Base-by-base conservation (phyloP, 1,139 yeast species). In the Pichia sp. region DNA sequence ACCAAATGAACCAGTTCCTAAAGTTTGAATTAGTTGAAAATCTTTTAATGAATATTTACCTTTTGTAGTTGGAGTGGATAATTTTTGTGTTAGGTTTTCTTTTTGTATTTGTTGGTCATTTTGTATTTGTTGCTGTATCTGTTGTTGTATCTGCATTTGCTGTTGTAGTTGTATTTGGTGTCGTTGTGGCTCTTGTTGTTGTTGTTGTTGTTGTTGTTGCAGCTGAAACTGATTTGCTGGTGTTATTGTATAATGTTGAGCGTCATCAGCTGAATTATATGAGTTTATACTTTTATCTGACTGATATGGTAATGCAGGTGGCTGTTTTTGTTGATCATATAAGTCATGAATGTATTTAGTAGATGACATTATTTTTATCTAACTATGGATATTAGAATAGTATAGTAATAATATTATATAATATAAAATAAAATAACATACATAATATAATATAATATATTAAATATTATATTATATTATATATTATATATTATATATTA, bases 1-100 rank as follows among this genome's bases (percentile, higher is more conserved):
- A n/a, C 82, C 82, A 60, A 77, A 77, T 3, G 80, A 74, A 2
- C 82, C 82, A 0, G 82, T 77, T 2, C 82, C 82, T 45, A 77
- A 64, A 6, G 82, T 77, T 49, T 81, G 65, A 64, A 77, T 65
- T 39, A 76, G 67, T 43, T 69, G 73, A 54, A 77, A 77, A 56
- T 77, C 82, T 32, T 67, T 64, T 32, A 77, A 59, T 6, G 78
- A 68, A 55, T 76, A 76, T 55, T 76, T 76, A n/a, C 82, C 82
- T 51, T 74, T 76, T 36, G 80, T 59, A n/a, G 38, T 22, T 9
- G 26, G 28, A 22, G 35, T n/a, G 11, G 26, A 23, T 12, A 20
- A 22, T 30, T 26, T 35, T 26, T 16, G 37, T n/a, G n/a, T n/a
- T n/a, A n/a, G n/a, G n/a, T n/a, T n/a, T n/a, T n/a, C n/a, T n/a